Evolutionary conservation across 176 grass and related monocot species (phyloP).

Genomic region (Puya raimondii): DNA sequence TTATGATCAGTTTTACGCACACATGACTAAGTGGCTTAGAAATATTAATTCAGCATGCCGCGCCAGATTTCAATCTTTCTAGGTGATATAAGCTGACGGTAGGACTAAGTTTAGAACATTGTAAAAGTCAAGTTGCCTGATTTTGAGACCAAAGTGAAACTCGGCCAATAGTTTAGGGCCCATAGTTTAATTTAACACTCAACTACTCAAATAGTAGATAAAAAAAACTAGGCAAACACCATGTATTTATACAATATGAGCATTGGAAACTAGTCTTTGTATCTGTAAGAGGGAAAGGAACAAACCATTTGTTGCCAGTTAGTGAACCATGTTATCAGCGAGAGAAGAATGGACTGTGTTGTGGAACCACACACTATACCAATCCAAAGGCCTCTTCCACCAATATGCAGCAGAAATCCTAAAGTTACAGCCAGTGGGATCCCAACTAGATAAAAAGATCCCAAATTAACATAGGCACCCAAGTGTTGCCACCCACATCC

Average conservation of each 20-base stretch:
- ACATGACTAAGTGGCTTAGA: no score
- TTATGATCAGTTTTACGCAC: no score
- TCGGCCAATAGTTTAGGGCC: no score
- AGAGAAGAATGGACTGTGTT: conserved; percentile 50
- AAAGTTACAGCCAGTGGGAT: conserved; percentile 50
- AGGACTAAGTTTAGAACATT: no score
- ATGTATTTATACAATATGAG: no score
- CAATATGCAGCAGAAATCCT: conserved; percentile 53
- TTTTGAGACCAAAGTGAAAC: no score
- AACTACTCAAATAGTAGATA: not conserved
- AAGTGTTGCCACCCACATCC: conserved; percentile 89
- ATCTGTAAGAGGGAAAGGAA: not conserved
- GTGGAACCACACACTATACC: conserved; percentile 64
- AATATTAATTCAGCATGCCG: no score
- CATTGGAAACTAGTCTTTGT: no score
- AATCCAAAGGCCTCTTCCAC: conserved; percentile 74
- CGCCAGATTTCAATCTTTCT: no score
- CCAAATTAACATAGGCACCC: conserved; percentile 73
- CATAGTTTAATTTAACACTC: no score
- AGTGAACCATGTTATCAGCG: conserved; percentile 55
- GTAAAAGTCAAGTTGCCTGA: no score
- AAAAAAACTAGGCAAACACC: not conserved
- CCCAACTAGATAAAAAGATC: conserved; percentile 74
- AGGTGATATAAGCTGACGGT: no score
- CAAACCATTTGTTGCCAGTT: conserved; percentile 68